phyloP scores from a whole-genome alignment of 768 basidiomycete species.

The Terana coerulea region DNA sequence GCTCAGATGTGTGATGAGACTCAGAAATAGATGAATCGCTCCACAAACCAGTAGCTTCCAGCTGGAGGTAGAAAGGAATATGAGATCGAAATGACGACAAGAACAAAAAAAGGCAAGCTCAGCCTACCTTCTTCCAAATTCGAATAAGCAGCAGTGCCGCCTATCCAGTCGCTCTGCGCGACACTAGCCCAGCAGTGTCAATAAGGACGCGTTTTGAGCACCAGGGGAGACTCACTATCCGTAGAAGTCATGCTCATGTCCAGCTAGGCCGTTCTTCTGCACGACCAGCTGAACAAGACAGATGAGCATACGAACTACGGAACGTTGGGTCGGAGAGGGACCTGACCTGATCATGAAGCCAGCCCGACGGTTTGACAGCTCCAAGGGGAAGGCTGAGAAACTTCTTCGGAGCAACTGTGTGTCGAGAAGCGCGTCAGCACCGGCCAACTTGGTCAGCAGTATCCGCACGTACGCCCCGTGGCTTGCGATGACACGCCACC shows the following conservation, averaged over 20 bases:
- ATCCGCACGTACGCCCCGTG: constrained; percentile 7
- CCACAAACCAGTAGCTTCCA: constrained; percentile 59
- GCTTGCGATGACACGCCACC: background rate
- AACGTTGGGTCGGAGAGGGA: background rate
- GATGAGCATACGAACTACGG: background rate
- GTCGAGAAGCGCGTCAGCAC: too few relatives aligned
- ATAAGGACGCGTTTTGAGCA: too few relatives aligned
- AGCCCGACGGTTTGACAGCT: constrained; percentile 27
- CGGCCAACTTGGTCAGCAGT: too few relatives aligned
- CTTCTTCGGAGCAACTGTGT: constrained; percentile 27
- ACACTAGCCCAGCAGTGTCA: too few relatives aligned
- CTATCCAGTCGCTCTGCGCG: constrained; percentile 32
- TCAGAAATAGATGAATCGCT: constrained; percentile 5
- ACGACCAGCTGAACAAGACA: constrained; percentile 23
- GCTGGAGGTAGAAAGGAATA: constrained; percentile 27
- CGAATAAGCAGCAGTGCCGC: constrained; percentile 32
- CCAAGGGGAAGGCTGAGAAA: constrained; percentile 28
- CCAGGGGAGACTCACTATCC: constrained; percentile 28
- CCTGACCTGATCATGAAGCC: constrained; percentile 29
- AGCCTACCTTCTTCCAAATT: constrained; percentile 31
- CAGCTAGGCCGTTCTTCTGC: constrained; percentile 32
- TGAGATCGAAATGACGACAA: background rate
- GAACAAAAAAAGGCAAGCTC: background rate
- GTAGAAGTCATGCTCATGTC: constrained; percentile 35
- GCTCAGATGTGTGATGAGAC: background rate